Conservation (phyloP, 768 basidiomycete genomes). For the Leccinellum rugosiceps region DNA sequence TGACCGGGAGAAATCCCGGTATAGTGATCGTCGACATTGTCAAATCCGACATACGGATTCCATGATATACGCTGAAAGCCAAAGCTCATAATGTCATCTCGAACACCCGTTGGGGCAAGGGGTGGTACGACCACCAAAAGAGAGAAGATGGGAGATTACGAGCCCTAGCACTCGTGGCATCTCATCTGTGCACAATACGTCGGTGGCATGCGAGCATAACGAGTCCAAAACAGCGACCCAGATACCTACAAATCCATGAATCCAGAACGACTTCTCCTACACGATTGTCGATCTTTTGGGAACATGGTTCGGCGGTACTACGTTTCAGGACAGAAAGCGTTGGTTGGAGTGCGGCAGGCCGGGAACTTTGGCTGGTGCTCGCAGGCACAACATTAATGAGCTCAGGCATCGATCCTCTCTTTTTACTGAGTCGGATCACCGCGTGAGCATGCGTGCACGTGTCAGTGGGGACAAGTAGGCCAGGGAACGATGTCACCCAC, state of each 20-base stretch:
- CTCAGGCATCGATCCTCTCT: conserved; percentile 62
- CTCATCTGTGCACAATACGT: background rate
- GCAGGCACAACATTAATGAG: conserved; percentile 43
- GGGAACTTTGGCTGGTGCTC: conserved; percentile 34
- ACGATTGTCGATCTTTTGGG: too few relatives aligned
- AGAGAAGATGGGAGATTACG: background rate
- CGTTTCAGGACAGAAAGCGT: conserved; percentile 72
- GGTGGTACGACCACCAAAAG: background rate
- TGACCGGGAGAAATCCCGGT: background rate
- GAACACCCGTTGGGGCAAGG: background rate
- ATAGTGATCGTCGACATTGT: background rate
- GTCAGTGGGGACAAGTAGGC: background rate
- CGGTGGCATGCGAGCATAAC: background rate
- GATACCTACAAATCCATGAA: too few relatives aligned
- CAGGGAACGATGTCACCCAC: background rate
- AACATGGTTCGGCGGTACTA: background rate
- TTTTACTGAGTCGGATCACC: conserved; percentile 44
- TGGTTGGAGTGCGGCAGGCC: conserved; percentile 58
- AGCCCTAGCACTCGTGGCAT: background rate
- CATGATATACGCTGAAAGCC: too few relatives aligned
- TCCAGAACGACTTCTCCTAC: too few relatives aligned
- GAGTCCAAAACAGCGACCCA: background rate
- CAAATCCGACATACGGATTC: background rate
- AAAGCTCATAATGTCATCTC: too few relatives aligned
- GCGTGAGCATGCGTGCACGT: background rate